These are phyloP conservation scores for Colletotrichum neosansevieriae DNA, from an alignment of 2,329 filamentous ascomycete species.

Conservation along the genomic window DNA sequence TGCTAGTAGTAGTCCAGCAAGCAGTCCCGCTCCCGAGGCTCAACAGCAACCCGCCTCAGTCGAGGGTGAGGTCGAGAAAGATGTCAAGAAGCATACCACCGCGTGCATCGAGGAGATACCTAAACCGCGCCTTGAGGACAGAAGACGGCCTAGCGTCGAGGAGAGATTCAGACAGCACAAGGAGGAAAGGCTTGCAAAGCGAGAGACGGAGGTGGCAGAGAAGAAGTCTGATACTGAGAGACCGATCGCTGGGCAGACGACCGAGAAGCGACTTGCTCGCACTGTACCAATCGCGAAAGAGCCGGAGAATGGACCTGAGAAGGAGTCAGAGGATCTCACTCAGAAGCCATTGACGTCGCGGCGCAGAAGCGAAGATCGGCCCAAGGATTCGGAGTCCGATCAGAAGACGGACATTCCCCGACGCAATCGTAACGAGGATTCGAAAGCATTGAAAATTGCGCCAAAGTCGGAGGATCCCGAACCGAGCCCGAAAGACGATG, in stretches of 20 bases:
- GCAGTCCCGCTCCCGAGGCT: conserved; percentile 46
- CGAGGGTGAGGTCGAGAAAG: conserved; percentile 2
- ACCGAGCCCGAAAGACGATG: conserved; percentile 3
- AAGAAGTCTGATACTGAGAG: not conserved
- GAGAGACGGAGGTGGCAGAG: not conserved
- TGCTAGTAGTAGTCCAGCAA: conserved; percentile 55
- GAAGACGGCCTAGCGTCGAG: not conserved
- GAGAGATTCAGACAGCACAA: not conserved
- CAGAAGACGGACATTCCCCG: not conserved
- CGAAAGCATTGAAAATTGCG: not conserved
- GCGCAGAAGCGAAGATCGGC: conserved; percentile 14
- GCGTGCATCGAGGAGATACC: not conserved
- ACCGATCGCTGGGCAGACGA: not conserved
- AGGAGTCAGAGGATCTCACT: not conserved
- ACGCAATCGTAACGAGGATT: not conserved
- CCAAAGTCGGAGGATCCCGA: not conserved
- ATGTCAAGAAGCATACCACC: not conserved
- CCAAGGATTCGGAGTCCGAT: not conserved
- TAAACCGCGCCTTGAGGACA: not conserved
- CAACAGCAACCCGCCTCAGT: not conserved
- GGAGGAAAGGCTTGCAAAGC: not conserved
- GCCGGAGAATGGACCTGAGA: not conserved
- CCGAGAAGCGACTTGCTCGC: not conserved
- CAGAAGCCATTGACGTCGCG: conserved; percentile 1
- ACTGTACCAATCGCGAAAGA: not conserved